These are phyloP conservation scores for Microdochium trichocladiopsis DNA, from an alignment of 2,329 filamentous ascomycete species.

Conservation along the genomic window DNA sequence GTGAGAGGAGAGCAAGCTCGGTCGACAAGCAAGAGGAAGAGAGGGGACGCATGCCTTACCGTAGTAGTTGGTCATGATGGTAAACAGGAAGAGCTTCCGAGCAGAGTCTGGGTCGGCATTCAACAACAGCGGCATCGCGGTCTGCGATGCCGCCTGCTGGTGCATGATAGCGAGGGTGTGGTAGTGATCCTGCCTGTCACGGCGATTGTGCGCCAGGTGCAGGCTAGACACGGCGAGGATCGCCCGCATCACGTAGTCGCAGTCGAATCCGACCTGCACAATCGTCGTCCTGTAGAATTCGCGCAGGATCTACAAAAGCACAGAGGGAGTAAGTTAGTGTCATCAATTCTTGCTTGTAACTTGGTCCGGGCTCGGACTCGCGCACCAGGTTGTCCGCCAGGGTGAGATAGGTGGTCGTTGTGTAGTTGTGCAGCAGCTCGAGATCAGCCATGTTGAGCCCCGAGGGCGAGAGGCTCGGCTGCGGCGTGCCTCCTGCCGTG, in stretches of 20 bases:
- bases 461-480: neutral
- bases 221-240: constrained; percentile 29
- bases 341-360: too few species aligned
- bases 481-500: neutral
- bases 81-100: neutral
- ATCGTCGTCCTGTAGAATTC: constrained; percentile 26
- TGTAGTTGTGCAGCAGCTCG: constrained; percentile 33
- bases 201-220: constrained; percentile 24
- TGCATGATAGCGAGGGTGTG: constrained; percentile 22
- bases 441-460: constrained; percentile 23
- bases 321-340: too few species aligned
- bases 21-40: neutral
- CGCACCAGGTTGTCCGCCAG: constrained; percentile 20
- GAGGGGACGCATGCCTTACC: neutral
- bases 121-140: neutral
- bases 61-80: neutral
- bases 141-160: constrained; percentile 10
- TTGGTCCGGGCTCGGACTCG: too few species aligned
- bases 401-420: constrained; percentile 27
- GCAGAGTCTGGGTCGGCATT: neutral
- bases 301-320: constrained; percentile 17
- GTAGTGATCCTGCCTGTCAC: constrained; percentile 17
- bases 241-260: constrained; percentile 27
- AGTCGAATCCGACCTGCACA: constrained; percentile 26
- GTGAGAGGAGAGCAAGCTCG: neutral